A percentile compares a stretch with the other conserved stretches of the same genome.
These are phyloP conservation scores for Blastobotrys peoriensis DNA, from an alignment of 805 yeast genomes.

Conservation along the genomic window DNA sequence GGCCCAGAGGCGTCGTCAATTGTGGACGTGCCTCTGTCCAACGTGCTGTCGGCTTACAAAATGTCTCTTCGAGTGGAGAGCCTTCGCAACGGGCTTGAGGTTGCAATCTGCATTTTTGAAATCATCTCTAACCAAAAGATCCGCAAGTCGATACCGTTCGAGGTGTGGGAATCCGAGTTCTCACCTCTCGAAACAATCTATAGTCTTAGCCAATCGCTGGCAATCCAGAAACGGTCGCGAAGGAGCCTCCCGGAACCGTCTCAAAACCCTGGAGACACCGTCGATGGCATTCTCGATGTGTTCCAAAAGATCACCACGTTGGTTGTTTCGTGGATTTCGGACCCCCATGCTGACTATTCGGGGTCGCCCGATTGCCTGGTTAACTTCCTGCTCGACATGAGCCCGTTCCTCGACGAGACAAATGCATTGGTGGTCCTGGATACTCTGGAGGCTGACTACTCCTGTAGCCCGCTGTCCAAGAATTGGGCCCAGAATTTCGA, in stretches of 20 bases:
- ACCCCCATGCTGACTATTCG: conserved; percentile 21
- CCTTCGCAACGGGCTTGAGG: conserved; percentile 36
- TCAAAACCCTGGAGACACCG: conserved; percentile 3
- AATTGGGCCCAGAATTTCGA: conserved; percentile 47
- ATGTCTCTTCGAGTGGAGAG: conserved; percentile 33
- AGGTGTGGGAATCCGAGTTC: conserved; percentile 27
- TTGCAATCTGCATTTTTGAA: conserved; percentile 36
- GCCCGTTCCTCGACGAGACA: conserved; percentile 34
- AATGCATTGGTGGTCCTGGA: conserved; percentile 41
- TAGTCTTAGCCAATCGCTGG: conserved; percentile 6
- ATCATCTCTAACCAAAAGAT: conserved; percentile 33
- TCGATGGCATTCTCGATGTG: conserved; percentile 24
- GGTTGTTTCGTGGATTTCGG: conserved; percentile 31
- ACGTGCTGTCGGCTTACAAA: conserved; percentile 33
- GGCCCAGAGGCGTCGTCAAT: conserved; percentile 4
- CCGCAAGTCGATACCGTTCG: conserved; percentile 22
- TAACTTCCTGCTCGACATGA: conserved; percentile 35
- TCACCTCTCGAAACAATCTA: conserved; percentile 38
- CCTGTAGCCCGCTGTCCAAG: conserved; percentile 48
- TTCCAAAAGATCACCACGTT: conserved; percentile 19
- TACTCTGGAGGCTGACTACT: conserved; percentile 42
- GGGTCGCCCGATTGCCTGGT: conserved; percentile 42
- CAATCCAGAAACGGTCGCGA: background rate
- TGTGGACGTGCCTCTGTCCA: conserved; percentile 27
- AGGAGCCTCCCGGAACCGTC: background rate